Percentiles rank a stretch among this genome's conserved stretches.
Conservation (phyloP, 345 rosid species). For the Boechera stricta region DNA sequence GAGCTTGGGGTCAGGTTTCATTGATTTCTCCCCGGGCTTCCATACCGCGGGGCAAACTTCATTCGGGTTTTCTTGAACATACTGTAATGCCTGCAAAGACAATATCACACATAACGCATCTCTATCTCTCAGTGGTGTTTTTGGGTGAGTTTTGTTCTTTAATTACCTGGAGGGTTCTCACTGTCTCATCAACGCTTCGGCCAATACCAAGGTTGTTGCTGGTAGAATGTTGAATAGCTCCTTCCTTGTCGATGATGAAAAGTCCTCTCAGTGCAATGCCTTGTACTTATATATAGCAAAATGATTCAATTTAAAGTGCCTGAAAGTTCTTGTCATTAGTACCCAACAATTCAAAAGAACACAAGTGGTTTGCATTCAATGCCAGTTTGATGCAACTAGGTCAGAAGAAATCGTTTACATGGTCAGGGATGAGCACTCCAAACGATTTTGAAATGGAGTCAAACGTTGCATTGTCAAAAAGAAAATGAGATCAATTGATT, state of each 20-base stretch:
- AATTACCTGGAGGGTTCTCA: slow-evolving; percentile 91
- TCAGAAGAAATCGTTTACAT: slow-evolving; percentile 50
- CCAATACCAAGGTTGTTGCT: slow-evolving; percentile 95
- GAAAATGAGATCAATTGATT: not conserved
- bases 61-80: slow-evolving; percentile 89
- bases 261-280: slow-evolving; percentile 91
- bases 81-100: slow-evolving; percentile 73
- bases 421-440: slow-evolving; percentile 82
- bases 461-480: not conserved
- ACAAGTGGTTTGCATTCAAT: slow-evolving; percentile 5
- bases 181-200: slow-evolving; percentile 84
- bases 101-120: not conserved
- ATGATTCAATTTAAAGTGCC: not conserved
- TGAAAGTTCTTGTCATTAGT: not conserved
- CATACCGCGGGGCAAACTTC: slow-evolving; percentile 97
- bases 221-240: slow-evolving; percentile 89
- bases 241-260: slow-evolving; percentile 90
- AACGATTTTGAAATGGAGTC: slow-evolving; percentile 66
- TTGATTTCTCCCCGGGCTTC: slow-evolving; percentile 91
- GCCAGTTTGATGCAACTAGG: not conserved
- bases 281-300: slow-evolving; percentile 41
- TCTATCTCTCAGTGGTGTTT: slow-evolving; percentile 15
- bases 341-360: not conserved
- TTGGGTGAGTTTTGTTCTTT: not conserved
- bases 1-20: slow-evolving; percentile 92